Evolutionary conservation across 1,284 basidiomycete genomes (phyloP).

Genomic region (Ganoderma sp.): DNA sequence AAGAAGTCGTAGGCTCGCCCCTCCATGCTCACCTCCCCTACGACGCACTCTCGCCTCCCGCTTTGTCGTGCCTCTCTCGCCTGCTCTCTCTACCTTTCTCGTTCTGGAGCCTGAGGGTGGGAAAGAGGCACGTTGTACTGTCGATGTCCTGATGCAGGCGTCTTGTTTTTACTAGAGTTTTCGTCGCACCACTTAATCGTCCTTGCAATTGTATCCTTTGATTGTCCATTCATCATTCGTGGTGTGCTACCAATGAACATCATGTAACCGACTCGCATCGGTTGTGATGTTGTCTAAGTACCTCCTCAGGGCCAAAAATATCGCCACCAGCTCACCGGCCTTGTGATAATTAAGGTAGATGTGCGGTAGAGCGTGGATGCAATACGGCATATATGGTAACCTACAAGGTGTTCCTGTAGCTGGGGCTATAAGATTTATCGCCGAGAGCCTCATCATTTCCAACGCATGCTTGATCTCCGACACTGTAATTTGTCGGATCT

Average conservation of each 20-base stretch:
- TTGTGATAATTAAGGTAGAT: too few species aligned
- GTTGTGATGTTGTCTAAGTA: not conserved
- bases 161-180: conserved; percentile 32
- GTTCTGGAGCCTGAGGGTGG: not conserved
- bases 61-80: not conserved
- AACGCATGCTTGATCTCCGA: not conserved
- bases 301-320: too few species aligned
- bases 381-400: not conserved
- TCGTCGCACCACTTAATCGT: conserved; percentile 30
- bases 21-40: conserved; percentile 32
- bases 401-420: not conserved
- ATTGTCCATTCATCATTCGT: not conserved
- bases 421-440: not conserved
- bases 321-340: too few species aligned
- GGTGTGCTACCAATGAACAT: not conserved
- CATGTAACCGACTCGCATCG: too few species aligned
- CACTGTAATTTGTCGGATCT: not conserved
- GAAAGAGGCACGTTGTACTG: conserved; percentile 10
- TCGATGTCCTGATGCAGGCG: conserved; percentile 20
- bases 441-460: not conserved
- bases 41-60: conserved; percentile 13
- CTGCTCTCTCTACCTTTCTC: not conserved
- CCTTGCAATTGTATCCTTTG: conserved; percentile 25
- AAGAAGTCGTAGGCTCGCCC: conserved; percentile 66
- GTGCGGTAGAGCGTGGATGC: not conserved